A percentile compares a stretch with the other conserved stretches of the same genome.
These are phyloP conservation scores for Microsporum ferrugineum DNA, from an alignment of 2,329 filamentous ascomycete genomes.

Conservation along the genomic window DNA sequence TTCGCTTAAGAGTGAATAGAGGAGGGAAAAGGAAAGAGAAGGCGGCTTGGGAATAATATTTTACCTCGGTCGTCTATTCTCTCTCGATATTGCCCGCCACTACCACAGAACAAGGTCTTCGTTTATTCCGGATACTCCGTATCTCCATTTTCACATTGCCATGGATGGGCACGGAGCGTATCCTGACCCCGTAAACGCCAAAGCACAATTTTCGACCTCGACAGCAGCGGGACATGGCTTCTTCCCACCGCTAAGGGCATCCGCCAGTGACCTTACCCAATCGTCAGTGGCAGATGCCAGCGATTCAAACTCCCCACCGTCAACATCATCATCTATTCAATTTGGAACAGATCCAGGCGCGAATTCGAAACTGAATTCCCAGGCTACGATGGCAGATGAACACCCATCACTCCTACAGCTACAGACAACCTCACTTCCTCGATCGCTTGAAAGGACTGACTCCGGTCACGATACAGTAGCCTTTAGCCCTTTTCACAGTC, in stretches of 20 bases:
- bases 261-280: slow-evolving; percentile 14
- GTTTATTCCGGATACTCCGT: background rate
- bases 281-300: slow-evolving; percentile 12
- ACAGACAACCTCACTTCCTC: background rate
- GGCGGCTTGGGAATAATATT: background rate
- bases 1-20: background rate
- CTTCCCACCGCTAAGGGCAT: slow-evolving; percentile 7
- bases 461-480: slow-evolving; percentile 9
- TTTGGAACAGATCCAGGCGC: slow-evolving; percentile 6
- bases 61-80: background rate
- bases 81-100: background rate
- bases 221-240: background rate
- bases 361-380: background rate
- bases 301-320: slow-evolving; percentile 11
- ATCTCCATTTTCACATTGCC: background rate
- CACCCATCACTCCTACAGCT: background rate
- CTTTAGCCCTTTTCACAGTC: slow-evolving; percentile 10
- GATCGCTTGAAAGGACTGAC: background rate
- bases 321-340: slow-evolving; percentile 11
- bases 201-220: background rate
- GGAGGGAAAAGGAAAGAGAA: background rate
- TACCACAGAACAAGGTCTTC: background rate
- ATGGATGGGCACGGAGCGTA: background rate
- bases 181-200: background rate
- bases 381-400: background rate